Evolutionary conservation across 1,139 yeast species (phyloP), one percentile per base, ranked within the genome.

Genomic region (Dujonia santamariae): DNA sequence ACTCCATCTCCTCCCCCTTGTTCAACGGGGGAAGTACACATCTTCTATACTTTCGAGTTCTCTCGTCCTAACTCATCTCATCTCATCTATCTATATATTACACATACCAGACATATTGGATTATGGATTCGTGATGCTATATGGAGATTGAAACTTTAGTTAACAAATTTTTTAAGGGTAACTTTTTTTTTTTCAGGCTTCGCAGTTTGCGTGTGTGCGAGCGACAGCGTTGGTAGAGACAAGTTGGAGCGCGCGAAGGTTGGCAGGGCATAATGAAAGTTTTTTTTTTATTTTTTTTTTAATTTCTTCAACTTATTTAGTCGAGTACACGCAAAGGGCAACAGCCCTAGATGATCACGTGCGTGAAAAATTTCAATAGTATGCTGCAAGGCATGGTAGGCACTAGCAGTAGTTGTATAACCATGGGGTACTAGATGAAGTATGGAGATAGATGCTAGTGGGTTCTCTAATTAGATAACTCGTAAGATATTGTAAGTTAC

Each of bases 291-390:
- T 24, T 19, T 16, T 32, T 13, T 16, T 26, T 17, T 32, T 19
- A 20, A 24, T 26, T n/a, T 16, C 19, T 26, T 14, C 22, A 26
- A 22, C 36, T n/a, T n/a, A n/a, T 19, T 30, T 30, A 21, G 32
- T 21, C 23, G 23, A 18, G 32, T 17, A 20, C 32, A 28, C 36
- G 20, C 32, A 17, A 19, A 30, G 26, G 36, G 36, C 21, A 14
- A 14, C 19, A 21, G 36, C 36, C 36, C 36, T 33, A 22, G 11
- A 3, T 4, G 16, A 19, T 31, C 36, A 33, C 31, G 36, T 22
- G 36, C 23, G 23, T 11, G 23, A 20, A 20, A 11, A 11, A 8
- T 23, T 15, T 23, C 11, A 12, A 23, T 11, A 7, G 23, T 12
- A 12, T 23, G 26, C 26, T 7, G 15, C 13, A 15, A 15, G 6